These are phyloP conservation scores for Diatrype stigma DNA, from an alignment of 2,329 filamentous ascomycete genomes.

Conservation along the genomic window DNA sequence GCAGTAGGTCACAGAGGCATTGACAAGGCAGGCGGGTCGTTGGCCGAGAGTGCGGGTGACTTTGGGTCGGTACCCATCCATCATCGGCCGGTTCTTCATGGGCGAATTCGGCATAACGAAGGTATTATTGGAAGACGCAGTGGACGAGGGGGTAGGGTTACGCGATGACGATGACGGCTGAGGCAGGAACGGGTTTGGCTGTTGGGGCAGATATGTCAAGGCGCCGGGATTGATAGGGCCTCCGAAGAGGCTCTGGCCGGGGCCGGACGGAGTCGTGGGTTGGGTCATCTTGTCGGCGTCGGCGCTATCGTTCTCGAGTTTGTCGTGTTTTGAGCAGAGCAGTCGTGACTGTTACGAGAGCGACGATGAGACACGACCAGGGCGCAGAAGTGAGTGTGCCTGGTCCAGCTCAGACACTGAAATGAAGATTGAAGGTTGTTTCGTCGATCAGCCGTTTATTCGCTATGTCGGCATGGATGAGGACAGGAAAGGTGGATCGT, in stretches of 20 bases:
- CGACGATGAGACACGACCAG: too few relatives aligned
- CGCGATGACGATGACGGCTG: slow-evolving; percentile 27
- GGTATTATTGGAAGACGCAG: slow-evolving; percentile 65
- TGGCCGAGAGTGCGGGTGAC: slow-evolving; percentile 75
- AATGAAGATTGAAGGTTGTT: too few relatives aligned
- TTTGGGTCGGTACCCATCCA: slow-evolving; percentile 78
- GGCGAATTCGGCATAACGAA: slow-evolving; percentile 91
- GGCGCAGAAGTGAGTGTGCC: too few relatives aligned
- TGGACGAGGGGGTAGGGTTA: slow-evolving; percentile 41
- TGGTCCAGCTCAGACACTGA: too few relatives aligned
- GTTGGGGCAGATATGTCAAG: slow-evolving; percentile 19
- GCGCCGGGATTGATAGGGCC: slow-evolving; percentile 19
- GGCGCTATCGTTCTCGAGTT: neutral
- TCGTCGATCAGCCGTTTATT: too few relatives aligned
- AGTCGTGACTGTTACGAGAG: too few relatives aligned
- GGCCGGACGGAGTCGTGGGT: slow-evolving; percentile 18
- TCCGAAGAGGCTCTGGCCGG: slow-evolving; percentile 27
- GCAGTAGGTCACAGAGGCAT: slow-evolving; percentile 98
- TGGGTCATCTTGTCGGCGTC: slow-evolving; percentile 18
- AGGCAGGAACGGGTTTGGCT: slow-evolving; percentile 23
- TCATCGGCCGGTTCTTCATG: slow-evolving; percentile 58
- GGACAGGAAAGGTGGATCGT: too few relatives aligned
- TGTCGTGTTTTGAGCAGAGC: neutral
- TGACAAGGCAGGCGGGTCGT: slow-evolving; percentile 90
- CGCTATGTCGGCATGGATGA: too few relatives aligned